Conservation (phyloP, 768 basidiomycete genomes). For the Suillus sp. region DNA sequence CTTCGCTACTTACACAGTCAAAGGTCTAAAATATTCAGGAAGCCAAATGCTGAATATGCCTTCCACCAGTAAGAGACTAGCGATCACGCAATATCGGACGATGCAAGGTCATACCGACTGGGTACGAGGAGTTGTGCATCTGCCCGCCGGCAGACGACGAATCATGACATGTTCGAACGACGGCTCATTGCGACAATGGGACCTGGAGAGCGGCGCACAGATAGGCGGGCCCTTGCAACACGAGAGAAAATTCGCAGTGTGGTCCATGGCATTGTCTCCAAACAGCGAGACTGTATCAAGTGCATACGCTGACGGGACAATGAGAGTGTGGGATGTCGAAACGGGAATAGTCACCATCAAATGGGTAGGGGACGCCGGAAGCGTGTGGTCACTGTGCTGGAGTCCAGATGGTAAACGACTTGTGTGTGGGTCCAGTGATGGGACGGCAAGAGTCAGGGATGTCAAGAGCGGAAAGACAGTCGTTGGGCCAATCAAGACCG, state of each 20-base stretch:
- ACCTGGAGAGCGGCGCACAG: not conserved
- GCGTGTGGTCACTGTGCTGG: not conserved
- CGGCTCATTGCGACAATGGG: not conserved
- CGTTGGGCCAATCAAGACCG: not conserved
- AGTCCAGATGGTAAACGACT: not conserved
- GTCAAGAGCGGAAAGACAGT: not conserved
- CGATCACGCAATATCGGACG: not conserved
- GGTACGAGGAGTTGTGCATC: not conserved
- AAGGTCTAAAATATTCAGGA: too few relatives aligned
- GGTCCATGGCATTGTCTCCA: constrained; percentile 1
- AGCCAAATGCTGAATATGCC: not conserved
- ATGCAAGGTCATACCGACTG: not conserved
- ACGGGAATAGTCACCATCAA: not conserved
- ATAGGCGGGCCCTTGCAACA: too few relatives aligned
- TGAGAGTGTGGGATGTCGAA: not conserved
- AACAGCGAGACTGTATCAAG: not conserved
- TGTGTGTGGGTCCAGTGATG: not conserved
- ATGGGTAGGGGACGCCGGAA: not conserved
- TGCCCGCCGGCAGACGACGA: not conserved
- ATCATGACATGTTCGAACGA: not conserved
- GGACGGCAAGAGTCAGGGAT: not conserved
- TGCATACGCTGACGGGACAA: not conserved
- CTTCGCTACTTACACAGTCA: too few relatives aligned
- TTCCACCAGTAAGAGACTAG: not conserved
- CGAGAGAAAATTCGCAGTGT: too few relatives aligned